Evolutionary conservation across 164 flowering plant genomes (phyloP), one percentile per base, ranked within the genome.

Genomic region (Liquidambar formosana): DNA sequence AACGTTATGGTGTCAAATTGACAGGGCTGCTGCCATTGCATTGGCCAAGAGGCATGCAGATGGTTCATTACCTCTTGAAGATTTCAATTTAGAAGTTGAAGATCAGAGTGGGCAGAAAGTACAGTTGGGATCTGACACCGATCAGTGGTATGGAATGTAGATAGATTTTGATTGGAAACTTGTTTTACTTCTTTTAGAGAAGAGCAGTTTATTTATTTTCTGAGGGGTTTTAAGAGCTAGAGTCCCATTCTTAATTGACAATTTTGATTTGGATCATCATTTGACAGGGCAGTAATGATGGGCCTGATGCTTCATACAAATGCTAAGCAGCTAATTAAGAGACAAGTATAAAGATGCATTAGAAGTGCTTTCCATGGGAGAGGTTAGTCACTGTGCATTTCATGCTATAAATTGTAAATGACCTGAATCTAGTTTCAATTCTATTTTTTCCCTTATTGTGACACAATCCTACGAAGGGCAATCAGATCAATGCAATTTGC

Each of bases 281-380:
- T 67, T 79, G 26, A 14, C 85, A 94, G 98, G 82, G 97, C 89
- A 22, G 77, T 86, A 57, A 92, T 93, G 97, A 93, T 88, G 99
- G 99, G 97, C 26, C 77, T 95, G 78, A 91, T 95, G 97, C 89
- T 95, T 76, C 97, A 93, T 76, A 64, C 88, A 70, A 89, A 83
- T 65, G 97, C 82, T 25, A 95, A 89, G 73, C 79, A 74, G 58
- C 80, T 95, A 15, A 83, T 95, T 3, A 79, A 81, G 46, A 65
- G 69, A 84, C 62, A 76, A 78, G 72, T 95, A 80, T 59, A 82
- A 84, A 79, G 97, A 95, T 80, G 97, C 99, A 63, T 62, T 95
- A 28, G 96, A 91, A 84, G 97, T 95, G 69, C 97, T 95, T 41
- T 58, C 77, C 53, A 95, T 91, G 97, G 97, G 94, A 60, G 99